phyloP scores from a whole-genome alignment of 345 rosid species.

The Odontarrhena argentea region DNA sequence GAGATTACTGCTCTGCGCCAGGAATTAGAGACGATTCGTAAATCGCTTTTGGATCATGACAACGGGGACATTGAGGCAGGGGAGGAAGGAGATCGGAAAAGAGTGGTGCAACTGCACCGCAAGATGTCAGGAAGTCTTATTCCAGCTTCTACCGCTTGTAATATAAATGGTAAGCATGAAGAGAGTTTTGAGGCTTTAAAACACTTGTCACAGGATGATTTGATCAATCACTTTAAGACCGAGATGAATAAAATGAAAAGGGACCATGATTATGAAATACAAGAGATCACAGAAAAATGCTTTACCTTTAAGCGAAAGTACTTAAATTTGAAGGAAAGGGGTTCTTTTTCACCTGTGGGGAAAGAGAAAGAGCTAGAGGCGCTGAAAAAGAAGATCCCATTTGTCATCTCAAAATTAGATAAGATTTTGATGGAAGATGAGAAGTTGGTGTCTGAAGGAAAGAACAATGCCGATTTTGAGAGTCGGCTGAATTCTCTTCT shows the following conservation, averaged over 20 bases:
- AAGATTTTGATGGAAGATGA: slow-evolving; percentile 56
- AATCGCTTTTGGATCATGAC: slow-evolving; percentile 54
- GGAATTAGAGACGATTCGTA: slow-evolving; percentile 67
- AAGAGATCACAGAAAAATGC: slow-evolving; percentile 59
- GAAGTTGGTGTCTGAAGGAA: slow-evolving; percentile 38
- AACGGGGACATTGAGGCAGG: slow-evolving; percentile 57
- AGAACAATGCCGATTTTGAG: slow-evolving; percentile 49
- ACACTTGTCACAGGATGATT: slow-evolving; percentile 48
- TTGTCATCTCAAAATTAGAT: slow-evolving; percentile 58
- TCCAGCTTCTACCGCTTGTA: slow-evolving; percentile 47
- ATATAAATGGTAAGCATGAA: slow-evolving; percentile 69
- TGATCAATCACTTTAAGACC: slow-evolving; percentile 56
- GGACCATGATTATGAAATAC: slow-evolving; percentile 62
- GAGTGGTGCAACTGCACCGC: slow-evolving; percentile 51
- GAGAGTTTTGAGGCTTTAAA: slow-evolving; percentile 52
- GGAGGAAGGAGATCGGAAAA: slow-evolving; percentile 45
- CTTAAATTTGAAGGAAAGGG: slow-evolving; percentile 61
- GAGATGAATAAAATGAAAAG: slow-evolving; percentile 90
- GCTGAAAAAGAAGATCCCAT: slow-evolving; percentile 71
- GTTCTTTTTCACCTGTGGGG: slow-evolving; percentile 50
- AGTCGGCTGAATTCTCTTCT: slow-evolving; percentile 53
- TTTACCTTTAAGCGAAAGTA: slow-evolving; percentile 63
- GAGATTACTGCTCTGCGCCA: slow-evolving; percentile 67
- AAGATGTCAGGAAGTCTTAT: slow-evolving; percentile 58
- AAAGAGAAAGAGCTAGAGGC: slow-evolving; percentile 78